A percentile compares a stretch with the other conserved stretches of the same genome.
These are phyloP conservation scores for Psilocybe sp. DNA, from an alignment of 768 basidiomycete genomes.

Conservation along the genomic window DNA sequence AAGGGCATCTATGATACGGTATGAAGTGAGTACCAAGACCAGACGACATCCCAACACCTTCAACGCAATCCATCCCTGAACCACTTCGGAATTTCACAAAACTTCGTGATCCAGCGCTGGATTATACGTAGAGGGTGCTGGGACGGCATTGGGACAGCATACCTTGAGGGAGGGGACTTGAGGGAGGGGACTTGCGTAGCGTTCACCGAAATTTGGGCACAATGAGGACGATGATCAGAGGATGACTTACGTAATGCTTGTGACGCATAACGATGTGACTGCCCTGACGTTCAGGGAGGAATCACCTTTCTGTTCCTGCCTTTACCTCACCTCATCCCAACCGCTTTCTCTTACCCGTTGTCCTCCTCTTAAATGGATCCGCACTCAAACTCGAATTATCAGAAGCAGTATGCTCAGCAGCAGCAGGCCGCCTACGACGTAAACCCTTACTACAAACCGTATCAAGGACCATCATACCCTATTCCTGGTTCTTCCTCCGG, in stretches of 20 bases:
- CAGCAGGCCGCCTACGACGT: slow-evolving; percentile 55
- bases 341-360: background rate
- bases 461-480: slow-evolving; percentile 72
- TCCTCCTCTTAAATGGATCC: slow-evolving; percentile 36
- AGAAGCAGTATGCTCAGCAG: slow-evolving; percentile 51
- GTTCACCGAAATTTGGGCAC: slow-evolving; percentile 18
- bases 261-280: slow-evolving; percentile 1
- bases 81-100: slow-evolving; percentile 1
- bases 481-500: slow-evolving; percentile 62
- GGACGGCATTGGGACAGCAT: slow-evolving; percentile 15
- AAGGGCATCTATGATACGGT: slow-evolving; percentile 72
- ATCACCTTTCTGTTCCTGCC: background rate
- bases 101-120: slow-evolving; percentile 1
- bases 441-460: slow-evolving; percentile 81
- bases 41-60: slow-evolving; percentile 29
- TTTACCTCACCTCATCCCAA: background rate
- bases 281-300: background rate
- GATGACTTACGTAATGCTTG: slow-evolving; percentile 25
- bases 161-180: slow-evolving; percentile 37
- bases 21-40: slow-evolving; percentile 4
- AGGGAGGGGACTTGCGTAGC: slow-evolving; percentile 27
- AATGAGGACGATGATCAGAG: slow-evolving; percentile 5
- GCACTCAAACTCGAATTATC: slow-evolving; percentile 43
- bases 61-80: slow-evolving; percentile 32
- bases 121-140: background rate